Base-by-base conservation (phyloP, 2,329 filamentous ascomycete species). In the Teratosphaeriaceae sp. region DNA sequence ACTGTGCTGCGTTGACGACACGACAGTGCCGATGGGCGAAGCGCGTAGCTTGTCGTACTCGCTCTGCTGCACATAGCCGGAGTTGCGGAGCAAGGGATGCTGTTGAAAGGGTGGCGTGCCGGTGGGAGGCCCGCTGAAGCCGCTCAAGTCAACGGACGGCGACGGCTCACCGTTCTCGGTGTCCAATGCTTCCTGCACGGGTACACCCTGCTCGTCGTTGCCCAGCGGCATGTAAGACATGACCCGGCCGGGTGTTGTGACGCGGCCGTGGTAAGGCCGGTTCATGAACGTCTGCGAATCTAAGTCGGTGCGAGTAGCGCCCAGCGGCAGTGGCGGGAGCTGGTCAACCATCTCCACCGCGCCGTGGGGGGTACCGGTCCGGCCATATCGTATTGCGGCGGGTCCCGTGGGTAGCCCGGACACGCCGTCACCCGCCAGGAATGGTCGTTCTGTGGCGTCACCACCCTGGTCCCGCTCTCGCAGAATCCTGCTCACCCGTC, bases 181-280 rank as follows among this genome's bases (percentile, higher is more conserved):
- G n/a, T 38, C 30, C 36, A 30, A 23, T 18, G 9, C 6, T 12
- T 38, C 30, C 19, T 44, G 21, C 3, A 38, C 38, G 11, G 38
- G 51, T 7, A 46, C 35, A 5, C 50, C 57, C 20, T 20, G 30
- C 15, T 39, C 30, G 38, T 58, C 54, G 21, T 50, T 40, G 24
- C 48, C 44, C 19, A 56, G 44, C n/a, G 50, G 50, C 44, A 54
- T 44, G 36, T 57, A 62, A 3, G 58, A 59, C 44, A 60, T 46
- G 2, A 56, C 50, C 8, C 60, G 56, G 18, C 55, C 53, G 2
- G 41, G 15, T 22, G 36, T 42, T 5, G 19, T 41, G 2, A 44
- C 36, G 22, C 47, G 43, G 42, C 20, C 39, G 33, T 18, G 22
- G 40, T 55, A 52, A 7, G 45, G 30, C 11, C 52, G 49, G 19